Evolutionary conservation across 164 flowering plant species (phyloP).

Genomic region (Protea cynaroides): DNA sequence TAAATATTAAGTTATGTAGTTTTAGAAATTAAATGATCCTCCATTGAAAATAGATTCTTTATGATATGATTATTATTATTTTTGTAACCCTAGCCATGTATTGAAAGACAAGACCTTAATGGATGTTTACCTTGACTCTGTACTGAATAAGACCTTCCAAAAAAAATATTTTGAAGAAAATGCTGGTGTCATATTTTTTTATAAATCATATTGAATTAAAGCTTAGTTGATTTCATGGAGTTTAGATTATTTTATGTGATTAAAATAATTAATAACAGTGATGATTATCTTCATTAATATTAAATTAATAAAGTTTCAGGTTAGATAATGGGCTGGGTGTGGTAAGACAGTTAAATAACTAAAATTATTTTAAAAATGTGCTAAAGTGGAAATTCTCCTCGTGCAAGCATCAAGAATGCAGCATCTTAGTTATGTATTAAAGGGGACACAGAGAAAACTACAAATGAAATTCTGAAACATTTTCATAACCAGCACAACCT

Average conservation of each 20-base stretch:
- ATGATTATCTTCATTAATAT: not conserved
- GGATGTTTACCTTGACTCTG: too few species aligned
- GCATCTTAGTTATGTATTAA: not conserved
- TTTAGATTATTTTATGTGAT: not conserved
- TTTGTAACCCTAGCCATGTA: too few species aligned
- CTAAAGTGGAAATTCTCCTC: constrained; percentile 3
- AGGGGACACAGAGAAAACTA: not conserved
- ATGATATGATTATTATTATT: too few species aligned
- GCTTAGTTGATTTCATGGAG: not conserved
- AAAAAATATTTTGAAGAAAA: too few species aligned
- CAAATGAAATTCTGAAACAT: not conserved
- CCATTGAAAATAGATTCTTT: too few species aligned
- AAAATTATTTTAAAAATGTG: not conserved
- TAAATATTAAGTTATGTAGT: too few species aligned
- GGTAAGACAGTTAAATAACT: not conserved
- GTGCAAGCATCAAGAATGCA: constrained; percentile 1
- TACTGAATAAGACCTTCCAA: too few species aligned
- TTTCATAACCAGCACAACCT: not conserved
- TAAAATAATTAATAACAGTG: not conserved
- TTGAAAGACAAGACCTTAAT: too few species aligned
- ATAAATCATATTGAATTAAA: not conserved
- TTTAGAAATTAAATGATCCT: too few species aligned
- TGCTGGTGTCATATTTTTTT: too few species aligned
- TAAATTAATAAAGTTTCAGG: constrained; percentile 2
- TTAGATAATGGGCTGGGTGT: constrained; percentile 1